Base-by-base conservation (phyloP, 2,329 filamentous ascomycete species). In the Aaosphaeria arxii region DNA sequence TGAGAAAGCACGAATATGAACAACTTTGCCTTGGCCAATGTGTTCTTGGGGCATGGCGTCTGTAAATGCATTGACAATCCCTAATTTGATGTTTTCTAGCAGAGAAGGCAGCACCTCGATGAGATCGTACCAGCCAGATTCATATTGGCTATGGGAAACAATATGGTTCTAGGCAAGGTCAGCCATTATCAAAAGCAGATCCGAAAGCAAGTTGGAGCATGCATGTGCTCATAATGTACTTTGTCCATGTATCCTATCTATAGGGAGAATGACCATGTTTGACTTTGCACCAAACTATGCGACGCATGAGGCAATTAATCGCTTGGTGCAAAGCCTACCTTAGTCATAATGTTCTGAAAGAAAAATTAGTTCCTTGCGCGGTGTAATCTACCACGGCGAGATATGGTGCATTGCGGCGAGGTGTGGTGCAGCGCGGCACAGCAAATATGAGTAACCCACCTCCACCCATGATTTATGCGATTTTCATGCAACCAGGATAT, bases 11-110 rank as follows among this genome's bases (percentile, higher is more conserved):
- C 52, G 44, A 5, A 51, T 35, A 38, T 52, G 50, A 9, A 55
- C 52, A 13, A 55, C 24, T 32, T 55, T 50, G 33, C 43, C 53
- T 17, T 42, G 30, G 4, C 47, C 50, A 3, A 42, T 17, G 2
- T 7, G 29, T 11, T 50, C 33, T 4, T 39, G 30, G 7, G 45
- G 46, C 30, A 40, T 4, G 13, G 48, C 39, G 5, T 46, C 47
- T 30, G 44, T 39, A 40, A 47, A 50, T 4, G 40, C 48, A 39
- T 52, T 42, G 9, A 50, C 31, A 5, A 33, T 7, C 7, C n/a
- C 35, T 5, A 50, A 30, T 17, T 30, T 47, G 7, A 53, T 30
- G 40, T 49, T 49, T 3, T 30, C 9, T 28, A 4, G 24, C 4
- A 11, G 39, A 36, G 2, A n/a, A 36, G 9, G 4, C 2, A 36